Evolutionary conservation across 352 stramenopile species (phyloP).

Genomic region (Pythium dissimile): DNA sequence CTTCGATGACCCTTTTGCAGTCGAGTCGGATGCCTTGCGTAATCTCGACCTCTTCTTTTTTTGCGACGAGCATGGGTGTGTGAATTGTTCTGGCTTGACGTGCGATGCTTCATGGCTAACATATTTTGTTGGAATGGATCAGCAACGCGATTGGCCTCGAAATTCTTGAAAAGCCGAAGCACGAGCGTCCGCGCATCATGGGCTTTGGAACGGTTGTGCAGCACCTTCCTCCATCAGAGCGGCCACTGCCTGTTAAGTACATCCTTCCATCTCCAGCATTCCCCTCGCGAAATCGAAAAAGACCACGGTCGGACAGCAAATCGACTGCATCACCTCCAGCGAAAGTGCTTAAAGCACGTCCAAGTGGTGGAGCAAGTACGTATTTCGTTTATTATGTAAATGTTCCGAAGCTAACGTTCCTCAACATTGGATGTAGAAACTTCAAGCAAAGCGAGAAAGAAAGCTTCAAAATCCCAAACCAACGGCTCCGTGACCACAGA

Average conservation of each 20-base stretch:
- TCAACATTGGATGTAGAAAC: neutral
- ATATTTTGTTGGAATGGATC: neutral
- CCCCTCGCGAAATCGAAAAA: conserved; percentile 68
- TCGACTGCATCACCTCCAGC: conserved; percentile 1
- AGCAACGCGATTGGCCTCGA: conserved; percentile 78
- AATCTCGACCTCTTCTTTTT: conserved; percentile 87
- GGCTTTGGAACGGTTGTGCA: conserved; percentile 78
- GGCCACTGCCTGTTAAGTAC: conserved; percentile 62
- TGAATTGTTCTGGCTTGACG: neutral
- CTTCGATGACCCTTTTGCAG: conserved; percentile 67
- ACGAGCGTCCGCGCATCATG: conserved; percentile 79
- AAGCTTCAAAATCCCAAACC: neutral
- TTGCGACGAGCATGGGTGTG: conserved; percentile 79
- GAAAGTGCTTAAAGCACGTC: conserved; percentile 10
- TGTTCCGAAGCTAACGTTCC: neutral
- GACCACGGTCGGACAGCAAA: conserved; percentile 47
- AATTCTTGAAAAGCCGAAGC: conserved; percentile 69
- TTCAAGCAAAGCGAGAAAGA: neutral
- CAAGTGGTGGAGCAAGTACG: conserved; percentile 2
- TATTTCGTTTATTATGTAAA: neutral
- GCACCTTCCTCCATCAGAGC: conserved; percentile 56
- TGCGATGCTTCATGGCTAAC: neutral
- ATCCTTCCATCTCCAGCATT: conserved; percentile 72
- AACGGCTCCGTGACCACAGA: neutral
- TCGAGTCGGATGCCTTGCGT: conserved; percentile 62